Conservation (phyloP, 176 grass and related monocot genomes). For the Raddia guianensis region DNA sequence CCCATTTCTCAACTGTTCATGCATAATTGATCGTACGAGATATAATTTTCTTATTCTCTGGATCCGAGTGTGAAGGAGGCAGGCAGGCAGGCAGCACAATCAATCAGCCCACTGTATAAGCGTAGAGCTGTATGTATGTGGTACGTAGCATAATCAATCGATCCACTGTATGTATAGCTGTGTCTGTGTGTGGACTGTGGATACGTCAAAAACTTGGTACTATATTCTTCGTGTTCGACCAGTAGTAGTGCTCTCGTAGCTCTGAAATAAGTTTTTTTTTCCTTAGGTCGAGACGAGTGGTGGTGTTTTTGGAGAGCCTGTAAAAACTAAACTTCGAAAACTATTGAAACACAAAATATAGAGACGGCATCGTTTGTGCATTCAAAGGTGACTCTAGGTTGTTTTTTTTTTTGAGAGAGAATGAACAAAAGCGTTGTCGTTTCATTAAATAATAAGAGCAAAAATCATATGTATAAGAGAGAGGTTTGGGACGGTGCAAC, state of each 20-base stretch:
- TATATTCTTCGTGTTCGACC: no score
- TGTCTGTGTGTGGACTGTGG: no score
- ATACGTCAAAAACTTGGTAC: no score
- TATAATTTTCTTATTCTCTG: neutral
- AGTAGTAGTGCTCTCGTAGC: neutral
- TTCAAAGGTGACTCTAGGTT: no score
- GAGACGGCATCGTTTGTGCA: neutral
- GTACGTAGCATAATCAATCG: neutral
- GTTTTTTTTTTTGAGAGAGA: no score
- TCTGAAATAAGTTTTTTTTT: neutral
- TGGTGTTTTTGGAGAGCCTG: neutral
- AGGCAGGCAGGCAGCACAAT: neutral
- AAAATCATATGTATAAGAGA: no score
- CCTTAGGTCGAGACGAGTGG: neutral
- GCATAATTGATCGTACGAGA: neutral
- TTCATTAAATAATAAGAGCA: no score
- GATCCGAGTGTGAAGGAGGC: neutral
- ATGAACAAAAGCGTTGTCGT: no score
- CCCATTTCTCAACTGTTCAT: conserved; percentile 32
- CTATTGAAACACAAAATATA: neutral
- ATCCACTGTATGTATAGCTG: no score
- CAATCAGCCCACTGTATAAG: neutral
- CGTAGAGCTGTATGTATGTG: neutral
- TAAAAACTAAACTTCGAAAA: neutral
- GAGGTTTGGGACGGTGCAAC: no score